Evolutionary conservation across 2,329 filamentous ascomycete genomes (phyloP), one percentile per base, ranked within the genome.

Genomic region (Ceratocystis ficicola): DNA sequence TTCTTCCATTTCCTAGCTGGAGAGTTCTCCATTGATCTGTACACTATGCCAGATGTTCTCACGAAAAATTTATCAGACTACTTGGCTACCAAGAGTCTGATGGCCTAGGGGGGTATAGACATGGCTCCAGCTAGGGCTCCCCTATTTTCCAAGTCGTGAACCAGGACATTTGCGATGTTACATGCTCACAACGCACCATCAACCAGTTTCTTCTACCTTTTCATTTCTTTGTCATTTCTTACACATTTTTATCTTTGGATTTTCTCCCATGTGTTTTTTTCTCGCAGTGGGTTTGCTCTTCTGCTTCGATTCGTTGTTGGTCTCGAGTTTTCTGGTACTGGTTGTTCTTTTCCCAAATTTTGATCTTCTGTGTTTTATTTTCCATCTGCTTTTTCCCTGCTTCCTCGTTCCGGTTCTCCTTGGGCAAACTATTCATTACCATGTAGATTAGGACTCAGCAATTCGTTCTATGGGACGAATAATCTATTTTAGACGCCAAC

Each of bases 51-150:
- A 0, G 94, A 97, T 70, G 77, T 79, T 32, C 81, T 97, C 46
- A 88, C 94, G 74, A 95, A 94, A 76, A 91, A 90, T 85, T 86
- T 99, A 68, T 97, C 93, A 93, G 93, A 96, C 68, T 95, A 94
- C 74, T 73, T 85, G 71, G 81, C 62, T 10, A 64, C 36, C 52
- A 67, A 67, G 62, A 64, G 61, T 1, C 41, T 67, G 44, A 22
- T 64, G 55, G 52, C 57, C 8, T 67, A 64, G 17, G 36, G 17
- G 36, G 2, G 10, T 8, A 44, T 28, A 12, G 36, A 20, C 61
- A n/a, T n/a, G 5, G 46, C 46, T 48, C n/a, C 15, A 48, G 44
- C n/a, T 17, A 48, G 44, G 44, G 17, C 44, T 48, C 20, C 46
- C 20, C 46, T 48, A 48, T 48, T 41, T 41, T 4, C 8, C 36